phyloP scores from a whole-genome alignment of 2,329 filamentous ascomycete genomes.

The Fusarium mundagurra region DNA sequence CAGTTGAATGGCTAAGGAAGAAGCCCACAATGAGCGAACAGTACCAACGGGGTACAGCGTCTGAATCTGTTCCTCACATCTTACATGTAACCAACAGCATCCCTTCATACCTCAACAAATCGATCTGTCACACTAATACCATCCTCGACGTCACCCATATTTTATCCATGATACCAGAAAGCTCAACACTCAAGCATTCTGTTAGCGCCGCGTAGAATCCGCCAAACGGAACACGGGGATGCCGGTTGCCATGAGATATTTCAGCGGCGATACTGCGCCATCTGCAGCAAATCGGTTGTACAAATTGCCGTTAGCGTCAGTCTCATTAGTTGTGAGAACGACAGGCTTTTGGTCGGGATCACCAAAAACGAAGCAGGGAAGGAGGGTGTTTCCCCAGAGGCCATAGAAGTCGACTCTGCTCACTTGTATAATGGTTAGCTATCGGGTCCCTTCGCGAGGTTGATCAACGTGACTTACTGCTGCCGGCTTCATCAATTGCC shows the following conservation, averaged over 20 bases:
- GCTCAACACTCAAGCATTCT: neutral
- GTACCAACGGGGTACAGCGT: neutral
- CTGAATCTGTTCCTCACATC: neutral
- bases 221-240: neutral
- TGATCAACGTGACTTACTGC: neutral
- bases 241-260: neutral
- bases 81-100: neutral
- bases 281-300: neutral
- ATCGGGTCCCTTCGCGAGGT: no score
- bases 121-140: neutral
- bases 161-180: neutral
- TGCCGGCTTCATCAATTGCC: slow-evolving; percentile 40
- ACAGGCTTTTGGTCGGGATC: neutral
- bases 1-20: neutral
- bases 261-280: neutral
- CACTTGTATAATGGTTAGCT: neutral
- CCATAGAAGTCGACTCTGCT: slow-evolving; percentile 32
- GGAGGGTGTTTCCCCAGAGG: slow-evolving; percentile 37
- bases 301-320: neutral
- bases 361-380: slow-evolving; percentile 34
- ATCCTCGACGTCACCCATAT: neutral
- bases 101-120: neutral
- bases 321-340: neutral
- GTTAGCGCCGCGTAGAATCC: neutral
- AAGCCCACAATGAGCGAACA: neutral